Conservation (phyloP, 108 stramenopile genomes). For the Cylindrotheca closterium region DNA sequence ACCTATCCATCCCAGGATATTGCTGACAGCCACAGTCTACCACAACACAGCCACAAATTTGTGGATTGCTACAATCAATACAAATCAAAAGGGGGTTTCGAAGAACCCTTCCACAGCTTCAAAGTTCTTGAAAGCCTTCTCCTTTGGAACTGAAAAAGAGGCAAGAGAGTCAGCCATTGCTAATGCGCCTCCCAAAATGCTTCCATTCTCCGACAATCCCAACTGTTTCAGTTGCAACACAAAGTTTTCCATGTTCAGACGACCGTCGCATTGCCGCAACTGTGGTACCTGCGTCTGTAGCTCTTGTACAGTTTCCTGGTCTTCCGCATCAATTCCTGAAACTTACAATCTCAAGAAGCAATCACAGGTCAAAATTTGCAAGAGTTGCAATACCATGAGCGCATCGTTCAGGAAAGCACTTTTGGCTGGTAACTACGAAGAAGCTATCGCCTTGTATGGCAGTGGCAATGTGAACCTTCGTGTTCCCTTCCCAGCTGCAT, state of each 20-base stretch:
- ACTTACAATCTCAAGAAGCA: constrained; percentile 79
- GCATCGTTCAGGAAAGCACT: constrained; percentile 65
- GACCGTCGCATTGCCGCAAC: constrained; percentile 73
- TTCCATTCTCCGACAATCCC: constrained; percentile 50
- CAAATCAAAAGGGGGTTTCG: constrained; percentile 52
- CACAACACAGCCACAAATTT: constrained; percentile 77
- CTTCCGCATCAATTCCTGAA: constrained; percentile 65
- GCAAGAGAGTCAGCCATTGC: constrained; percentile 89
- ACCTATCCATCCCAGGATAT: constrained; percentile 58
- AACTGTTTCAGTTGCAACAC: constrained; percentile 67
- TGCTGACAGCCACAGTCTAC: constrained; percentile 75
- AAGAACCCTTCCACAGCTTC: constrained; percentile 43
- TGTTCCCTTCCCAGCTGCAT: constrained; percentile 54
- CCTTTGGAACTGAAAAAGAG: constrained; percentile 70
- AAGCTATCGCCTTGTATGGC: constrained; percentile 65
- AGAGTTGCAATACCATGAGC: constrained; percentile 57
- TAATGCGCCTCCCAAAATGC: constrained; percentile 80
- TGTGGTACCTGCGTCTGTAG: constrained; percentile 81
- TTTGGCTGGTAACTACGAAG: constrained; percentile 62
- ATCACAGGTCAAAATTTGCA: constrained; percentile 59
- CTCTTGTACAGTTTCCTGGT: constrained; percentile 59
- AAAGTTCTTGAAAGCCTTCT: constrained; percentile 72
- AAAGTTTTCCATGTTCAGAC: constrained; percentile 68
- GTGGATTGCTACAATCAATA: constrained; percentile 88
- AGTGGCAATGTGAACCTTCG: constrained; percentile 84